A percentile compares a stretch with the other conserved stretches of the same genome.
Conservation (phyloP, 2,329 filamentous ascomycete genomes). For the Pseudocercospora vitis region DNA sequence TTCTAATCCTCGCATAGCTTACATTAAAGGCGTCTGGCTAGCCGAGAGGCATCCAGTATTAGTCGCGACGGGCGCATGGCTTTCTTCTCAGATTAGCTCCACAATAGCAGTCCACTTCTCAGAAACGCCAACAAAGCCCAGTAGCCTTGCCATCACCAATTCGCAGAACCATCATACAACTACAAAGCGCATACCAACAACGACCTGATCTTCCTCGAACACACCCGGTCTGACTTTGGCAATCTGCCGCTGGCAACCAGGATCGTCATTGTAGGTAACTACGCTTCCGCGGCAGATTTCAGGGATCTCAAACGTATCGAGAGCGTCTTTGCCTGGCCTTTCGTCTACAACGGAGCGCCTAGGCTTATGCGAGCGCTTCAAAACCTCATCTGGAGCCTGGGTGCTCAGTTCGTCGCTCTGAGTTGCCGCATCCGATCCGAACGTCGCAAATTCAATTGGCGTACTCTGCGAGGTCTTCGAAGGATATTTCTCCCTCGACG, state of each 20-base stretch:
- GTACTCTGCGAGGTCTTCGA: too few relatives aligned
- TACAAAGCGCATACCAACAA: slow-evolving; percentile 46
- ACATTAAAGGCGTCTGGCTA: too few relatives aligned
- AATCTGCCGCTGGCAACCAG: slow-evolving; percentile 41
- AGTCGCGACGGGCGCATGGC: too few relatives aligned
- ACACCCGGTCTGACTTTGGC: slow-evolving; percentile 41
- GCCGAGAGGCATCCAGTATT: too few relatives aligned
- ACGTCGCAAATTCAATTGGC: too few relatives aligned
- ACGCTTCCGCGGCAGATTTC: slow-evolving; percentile 26
- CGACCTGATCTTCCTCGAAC: slow-evolving; percentile 44
- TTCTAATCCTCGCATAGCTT: too few relatives aligned
- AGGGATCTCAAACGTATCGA: slow-evolving; percentile 27
- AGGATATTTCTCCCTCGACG: not conserved
- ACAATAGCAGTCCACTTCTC: too few relatives aligned
- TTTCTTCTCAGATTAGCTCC: too few relatives aligned
- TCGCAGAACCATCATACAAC: slow-evolving; percentile 31
- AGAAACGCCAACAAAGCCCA: too few relatives aligned
- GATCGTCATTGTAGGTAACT: slow-evolving; percentile 28
- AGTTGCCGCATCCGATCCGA: too few relatives aligned
- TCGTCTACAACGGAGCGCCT: not conserved
- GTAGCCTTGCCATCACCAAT: too few relatives aligned
- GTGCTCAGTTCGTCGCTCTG: not conserved
- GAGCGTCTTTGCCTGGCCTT: slow-evolving; percentile 7
- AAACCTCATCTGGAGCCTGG: not conserved
- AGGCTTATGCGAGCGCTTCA: not conserved